These are phyloP conservation scores for Beauveria brongniartii DNA, from an alignment of 2,329 filamentous ascomycete genomes.

Conservation along the genomic window DNA sequence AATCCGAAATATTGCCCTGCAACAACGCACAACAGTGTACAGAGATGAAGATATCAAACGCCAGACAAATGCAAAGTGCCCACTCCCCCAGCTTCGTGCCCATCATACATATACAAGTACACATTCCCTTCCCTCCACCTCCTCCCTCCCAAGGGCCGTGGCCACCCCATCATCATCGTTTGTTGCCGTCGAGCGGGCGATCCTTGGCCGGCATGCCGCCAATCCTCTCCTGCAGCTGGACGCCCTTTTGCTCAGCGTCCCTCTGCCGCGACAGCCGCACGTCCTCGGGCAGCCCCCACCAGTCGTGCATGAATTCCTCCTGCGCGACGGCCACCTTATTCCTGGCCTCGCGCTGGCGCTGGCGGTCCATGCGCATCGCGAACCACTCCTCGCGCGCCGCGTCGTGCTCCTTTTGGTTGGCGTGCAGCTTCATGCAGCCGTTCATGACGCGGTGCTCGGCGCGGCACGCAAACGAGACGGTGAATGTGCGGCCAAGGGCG, in stretches of 20 bases:
- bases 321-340: conserved; percentile 51
- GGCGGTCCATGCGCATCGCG: conserved; percentile 61
- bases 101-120: conserved; percentile 11
- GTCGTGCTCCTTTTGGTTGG: conserved; percentile 78
- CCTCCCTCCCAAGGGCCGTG: neutral
- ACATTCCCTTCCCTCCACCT: neutral
- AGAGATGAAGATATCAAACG: conserved; percentile 4
- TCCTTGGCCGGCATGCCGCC: conserved; percentile 42
- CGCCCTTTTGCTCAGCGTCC: conserved; percentile 42
- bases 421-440: conserved; percentile 80
- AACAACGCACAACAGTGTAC: neutral
- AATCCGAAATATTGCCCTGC: neutral
- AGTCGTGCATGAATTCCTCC: conserved; percentile 57
- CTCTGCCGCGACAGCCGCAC: conserved; percentile 41
- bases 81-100: neutral
- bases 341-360: conserved; percentile 57
- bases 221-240: conserved; percentile 41
- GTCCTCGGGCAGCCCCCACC: conserved; percentile 56
- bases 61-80: conserved; percentile 11
- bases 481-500: conserved; percentile 77
- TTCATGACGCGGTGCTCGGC: conserved; percentile 81
- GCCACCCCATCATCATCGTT: conserved; percentile 1
- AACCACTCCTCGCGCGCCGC: conserved; percentile 93
- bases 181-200: conserved; percentile 19
- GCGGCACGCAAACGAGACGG: conserved; percentile 80